phyloP scores from a whole-genome alignment of 148 eudicot genomes.

The Polygonum aviculare region DNA sequence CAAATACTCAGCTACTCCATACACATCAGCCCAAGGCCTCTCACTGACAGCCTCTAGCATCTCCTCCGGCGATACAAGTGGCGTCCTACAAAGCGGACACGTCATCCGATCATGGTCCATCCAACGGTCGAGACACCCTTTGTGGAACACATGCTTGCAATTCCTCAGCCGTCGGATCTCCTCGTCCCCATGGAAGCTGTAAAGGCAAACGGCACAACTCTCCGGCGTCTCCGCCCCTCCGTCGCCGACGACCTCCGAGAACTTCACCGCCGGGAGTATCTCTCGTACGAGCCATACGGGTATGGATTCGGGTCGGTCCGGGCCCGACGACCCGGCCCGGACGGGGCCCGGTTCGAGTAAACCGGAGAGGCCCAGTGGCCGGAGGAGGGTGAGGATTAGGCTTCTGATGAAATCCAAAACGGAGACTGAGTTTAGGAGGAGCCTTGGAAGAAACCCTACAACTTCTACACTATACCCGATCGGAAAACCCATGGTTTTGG shows the following conservation, averaged over 20 bases:
- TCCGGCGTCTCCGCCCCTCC: constrained; percentile 39
- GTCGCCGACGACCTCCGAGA: constrained; percentile 26
- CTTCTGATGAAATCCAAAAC: not conserved
- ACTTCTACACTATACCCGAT: not conserved
- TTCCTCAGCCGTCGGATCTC: constrained; percentile 48
- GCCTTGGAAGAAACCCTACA: not conserved
- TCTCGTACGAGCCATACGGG: constrained; percentile 53
- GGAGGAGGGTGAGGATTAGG: not conserved
- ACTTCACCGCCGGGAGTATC: constrained; percentile 51
- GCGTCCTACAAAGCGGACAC: constrained; percentile 45
- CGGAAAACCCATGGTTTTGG: not conserved
- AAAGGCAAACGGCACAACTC: constrained; percentile 45
- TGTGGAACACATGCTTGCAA: constrained; percentile 40
- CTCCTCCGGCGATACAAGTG: constrained; percentile 28
- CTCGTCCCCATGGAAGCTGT: constrained; percentile 30
- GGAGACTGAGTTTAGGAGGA: not conserved
- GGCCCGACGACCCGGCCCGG: not conserved
- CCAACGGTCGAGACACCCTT: constrained; percentile 29
- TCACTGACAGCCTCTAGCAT: constrained; percentile 52
- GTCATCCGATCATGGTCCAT: constrained; percentile 45
- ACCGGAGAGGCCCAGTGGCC: not conserved
- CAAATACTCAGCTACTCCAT: not conserved
- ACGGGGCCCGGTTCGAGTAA: not conserved
- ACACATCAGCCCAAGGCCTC: constrained; percentile 49
- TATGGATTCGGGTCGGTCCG: constrained; percentile 23